Conservation (phyloP, 345 rosid genomes). For the Boechera stricta region DNA sequence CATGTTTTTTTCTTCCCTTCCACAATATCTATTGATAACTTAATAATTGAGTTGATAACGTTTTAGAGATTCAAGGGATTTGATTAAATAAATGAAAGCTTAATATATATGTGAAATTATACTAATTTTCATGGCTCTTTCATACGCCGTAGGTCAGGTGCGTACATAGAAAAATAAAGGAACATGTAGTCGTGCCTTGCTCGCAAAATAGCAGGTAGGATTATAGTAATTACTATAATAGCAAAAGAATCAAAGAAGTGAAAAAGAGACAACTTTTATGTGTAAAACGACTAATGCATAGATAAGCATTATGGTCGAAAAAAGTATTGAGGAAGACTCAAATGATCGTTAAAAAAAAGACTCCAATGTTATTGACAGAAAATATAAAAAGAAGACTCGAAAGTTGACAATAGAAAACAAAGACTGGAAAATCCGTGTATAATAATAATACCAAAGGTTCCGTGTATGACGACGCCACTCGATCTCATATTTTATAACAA, state of each 20-base stretch:
- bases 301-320: neutral
- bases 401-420: neutral
- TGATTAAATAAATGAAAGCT: too few relatives aligned
- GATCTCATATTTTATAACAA: neutral
- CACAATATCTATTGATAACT: too few relatives aligned
- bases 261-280: neutral
- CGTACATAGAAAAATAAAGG: neutral
- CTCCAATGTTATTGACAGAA: too few relatives aligned
- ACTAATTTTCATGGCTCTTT: too few relatives aligned
- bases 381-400: neutral
- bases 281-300: neutral
- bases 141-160: neutral
- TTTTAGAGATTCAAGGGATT: too few relatives aligned
- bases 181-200: neutral
- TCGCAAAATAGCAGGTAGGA: neutral
- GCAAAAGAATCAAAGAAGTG: neutral
- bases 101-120: too few relatives aligned
- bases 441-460: neutral
- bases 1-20: too few relatives aligned
- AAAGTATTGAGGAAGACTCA: neutral
- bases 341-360: neutral
- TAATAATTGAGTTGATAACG: too few relatives aligned
- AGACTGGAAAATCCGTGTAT: neutral
- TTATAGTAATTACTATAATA: neutral
- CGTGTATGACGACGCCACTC: neutral